phyloP scores from a whole-genome alignment of 1,284 basidiomycete species.

The Schizophyllum commune region DNA sequence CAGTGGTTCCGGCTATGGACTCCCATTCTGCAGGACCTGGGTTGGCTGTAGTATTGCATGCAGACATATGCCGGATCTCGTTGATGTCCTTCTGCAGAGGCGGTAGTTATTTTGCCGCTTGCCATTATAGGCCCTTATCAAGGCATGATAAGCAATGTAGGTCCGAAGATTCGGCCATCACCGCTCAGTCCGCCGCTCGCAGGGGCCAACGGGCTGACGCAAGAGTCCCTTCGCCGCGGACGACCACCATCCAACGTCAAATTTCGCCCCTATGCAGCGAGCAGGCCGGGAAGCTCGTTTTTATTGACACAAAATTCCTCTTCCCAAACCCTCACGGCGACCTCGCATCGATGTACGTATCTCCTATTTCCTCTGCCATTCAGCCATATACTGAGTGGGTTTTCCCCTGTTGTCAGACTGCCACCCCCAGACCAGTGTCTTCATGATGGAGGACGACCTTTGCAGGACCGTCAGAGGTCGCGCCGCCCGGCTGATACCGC shows the following conservation, averaged over 20 bases:
- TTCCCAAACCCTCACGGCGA: no score
- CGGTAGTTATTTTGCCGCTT: no score
- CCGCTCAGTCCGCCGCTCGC: neutral
- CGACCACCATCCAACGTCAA: neutral
- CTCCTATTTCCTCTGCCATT: no score
- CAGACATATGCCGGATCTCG: no score
- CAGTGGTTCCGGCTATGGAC: neutral
- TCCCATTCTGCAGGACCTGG: neutral
- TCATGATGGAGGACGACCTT: neutral
- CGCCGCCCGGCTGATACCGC: neutral
- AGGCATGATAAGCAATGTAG: no score
- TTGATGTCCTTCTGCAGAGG: no score
- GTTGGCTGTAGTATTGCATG: neutral
- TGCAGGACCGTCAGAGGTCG: neutral
- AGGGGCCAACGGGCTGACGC: neutral
- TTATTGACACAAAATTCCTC: no score
- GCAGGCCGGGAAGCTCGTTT: neutral
- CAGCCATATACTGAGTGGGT: no score
- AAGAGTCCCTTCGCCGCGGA: neutral
- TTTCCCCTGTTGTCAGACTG: no score
- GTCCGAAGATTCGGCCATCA: neutral
- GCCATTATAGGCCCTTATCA: no score
- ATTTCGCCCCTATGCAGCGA: neutral
- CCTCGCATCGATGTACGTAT: no score
- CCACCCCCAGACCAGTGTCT: no score